phyloP scores from a whole-genome alignment of 352 stramenopile genomes.

The Pythium utonaiense region DNA sequence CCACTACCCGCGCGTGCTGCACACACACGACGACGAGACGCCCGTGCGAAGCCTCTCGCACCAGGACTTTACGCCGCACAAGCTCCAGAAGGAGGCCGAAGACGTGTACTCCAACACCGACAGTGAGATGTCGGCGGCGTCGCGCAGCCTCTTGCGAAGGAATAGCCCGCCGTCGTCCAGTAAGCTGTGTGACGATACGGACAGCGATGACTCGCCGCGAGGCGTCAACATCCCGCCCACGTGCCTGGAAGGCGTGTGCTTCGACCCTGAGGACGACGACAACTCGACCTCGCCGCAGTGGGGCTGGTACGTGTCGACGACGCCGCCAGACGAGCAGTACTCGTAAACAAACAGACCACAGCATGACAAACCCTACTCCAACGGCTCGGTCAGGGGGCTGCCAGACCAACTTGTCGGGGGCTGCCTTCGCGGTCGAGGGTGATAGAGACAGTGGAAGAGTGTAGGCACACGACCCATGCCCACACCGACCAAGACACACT shows the following conservation, averaged over 20 bases:
- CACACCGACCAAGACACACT: too few species aligned
- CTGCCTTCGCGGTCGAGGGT: too few species aligned
- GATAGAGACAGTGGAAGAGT: too few species aligned
- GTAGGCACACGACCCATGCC: too few species aligned
- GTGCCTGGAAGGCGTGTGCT: conserved; percentile 24
- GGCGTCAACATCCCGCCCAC: conserved; percentile 22
- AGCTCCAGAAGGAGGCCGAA: conserved; percentile 26
- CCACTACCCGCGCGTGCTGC: conserved; percentile 17
- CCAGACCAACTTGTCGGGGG: too few species aligned
- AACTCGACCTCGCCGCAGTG: conserved; percentile 57
- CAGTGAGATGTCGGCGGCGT: conserved; percentile 49
- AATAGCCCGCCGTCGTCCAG: conserved; percentile 26
- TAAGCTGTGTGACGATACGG: conserved; percentile 32
- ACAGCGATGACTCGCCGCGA: conserved; percentile 25
- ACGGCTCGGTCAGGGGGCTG: too few species aligned
- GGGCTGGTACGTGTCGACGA: conserved; percentile 83
- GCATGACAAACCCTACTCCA: too few species aligned
- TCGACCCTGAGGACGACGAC: conserved; percentile 29
- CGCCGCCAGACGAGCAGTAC: conserved; percentile 73
- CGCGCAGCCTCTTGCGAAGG: conserved; percentile 27
- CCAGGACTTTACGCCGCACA: conserved; percentile 17
- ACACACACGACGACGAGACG: background rate
- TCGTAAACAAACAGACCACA: background rate
- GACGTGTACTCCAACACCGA: conserved; percentile 65
- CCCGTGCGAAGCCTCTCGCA: conserved; percentile 8